These are phyloP conservation scores for Talaromyces funiculosus DNA, from an alignment of 2,329 filamentous ascomycete genomes.

Conservation along the genomic window DNA sequence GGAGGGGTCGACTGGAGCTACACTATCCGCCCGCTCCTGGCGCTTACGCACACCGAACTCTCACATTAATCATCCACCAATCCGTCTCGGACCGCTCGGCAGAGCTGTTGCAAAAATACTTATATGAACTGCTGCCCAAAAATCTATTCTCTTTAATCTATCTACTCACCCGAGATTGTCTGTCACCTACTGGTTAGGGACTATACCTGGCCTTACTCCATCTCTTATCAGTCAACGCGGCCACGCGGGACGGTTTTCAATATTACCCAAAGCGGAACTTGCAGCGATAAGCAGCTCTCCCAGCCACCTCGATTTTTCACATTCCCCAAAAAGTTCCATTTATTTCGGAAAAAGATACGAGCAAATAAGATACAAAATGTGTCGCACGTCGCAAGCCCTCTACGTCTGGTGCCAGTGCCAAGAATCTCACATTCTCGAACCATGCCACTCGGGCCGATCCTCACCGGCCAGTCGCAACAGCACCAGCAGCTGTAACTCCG, in stretches of 20 bases:
- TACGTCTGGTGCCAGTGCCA: constrained; percentile 38
- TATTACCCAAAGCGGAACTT: constrained; percentile 13
- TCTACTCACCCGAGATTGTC: neutral
- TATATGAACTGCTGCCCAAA: neutral
- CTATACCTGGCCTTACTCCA: neutral
- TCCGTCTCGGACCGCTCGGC: neutral
- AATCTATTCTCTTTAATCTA: neutral
- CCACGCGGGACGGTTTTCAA: constrained; percentile 6
- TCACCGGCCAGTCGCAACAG: constrained; percentile 22
- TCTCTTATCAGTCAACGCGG: constrained; percentile 5
- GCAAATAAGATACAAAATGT: constrained; percentile 23
- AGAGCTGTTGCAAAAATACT: neutral
- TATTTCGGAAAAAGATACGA: neutral
- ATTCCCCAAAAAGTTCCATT: neutral
- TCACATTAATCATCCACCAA: neutral
- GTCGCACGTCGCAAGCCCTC: constrained; percentile 32
- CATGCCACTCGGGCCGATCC: constrained; percentile 27
- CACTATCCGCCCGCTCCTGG: neutral
- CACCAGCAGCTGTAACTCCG: constrained; percentile 22
- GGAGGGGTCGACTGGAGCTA: neutral
- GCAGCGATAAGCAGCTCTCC: neutral
- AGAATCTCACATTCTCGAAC: constrained; percentile 28
- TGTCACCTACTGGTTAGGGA: constrained; percentile 3
- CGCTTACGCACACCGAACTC: constrained; percentile 1
- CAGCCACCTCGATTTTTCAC: neutral